Evolutionary conservation across 1,284 basidiomycete species (phyloP), one percentile per base, ranked within the genome.

Genomic region (Meira miltonrushii): DNA sequence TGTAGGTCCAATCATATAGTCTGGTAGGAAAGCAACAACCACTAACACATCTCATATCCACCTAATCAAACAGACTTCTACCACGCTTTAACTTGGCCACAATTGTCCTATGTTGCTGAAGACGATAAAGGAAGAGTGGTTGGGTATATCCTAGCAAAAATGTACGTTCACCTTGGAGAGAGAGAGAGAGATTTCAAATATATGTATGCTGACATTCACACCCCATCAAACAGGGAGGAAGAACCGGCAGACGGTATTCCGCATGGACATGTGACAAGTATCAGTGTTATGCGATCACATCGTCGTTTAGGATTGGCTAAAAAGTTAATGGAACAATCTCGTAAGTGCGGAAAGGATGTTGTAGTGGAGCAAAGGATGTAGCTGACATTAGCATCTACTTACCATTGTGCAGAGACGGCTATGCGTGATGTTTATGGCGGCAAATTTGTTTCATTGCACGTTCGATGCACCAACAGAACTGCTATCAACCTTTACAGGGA

Each of bases 71-170:
- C 7, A 95, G 92, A 94, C 82, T 83, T 92, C 53, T 92, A 90
- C 78, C 90, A 94, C 75, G 83, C 86, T 7, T 80, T 93, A 72
- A 91, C 88, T 9, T 97, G 93, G 93, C 93, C 93, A 1, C 87
- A 91, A 66, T 83, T 96, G 21, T 94, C 91, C 2, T 97, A 89
- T 76, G 91, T 97, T 17, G 93, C 92, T 0, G 91, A 94, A 74
- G 90, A 94, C 72, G 84, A 86, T 61, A 87, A 87, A 72, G 91
- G 92, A 0, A 83, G 89, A 53, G 87, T 96, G 50, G 91, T 97
- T 0, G 93, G 93, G 21, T 96, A 96, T 78, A 92, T 96, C 23
- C 81, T 96, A 11, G 91, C 90, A 0, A 94, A 94, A 79, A 93
- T 96, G 93, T 67, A 50, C 17, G 65, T 59, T 46, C 43, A 33